Conservation (phyloP, 768 basidiomycete species). For the Galerina sulciceps region DNA sequence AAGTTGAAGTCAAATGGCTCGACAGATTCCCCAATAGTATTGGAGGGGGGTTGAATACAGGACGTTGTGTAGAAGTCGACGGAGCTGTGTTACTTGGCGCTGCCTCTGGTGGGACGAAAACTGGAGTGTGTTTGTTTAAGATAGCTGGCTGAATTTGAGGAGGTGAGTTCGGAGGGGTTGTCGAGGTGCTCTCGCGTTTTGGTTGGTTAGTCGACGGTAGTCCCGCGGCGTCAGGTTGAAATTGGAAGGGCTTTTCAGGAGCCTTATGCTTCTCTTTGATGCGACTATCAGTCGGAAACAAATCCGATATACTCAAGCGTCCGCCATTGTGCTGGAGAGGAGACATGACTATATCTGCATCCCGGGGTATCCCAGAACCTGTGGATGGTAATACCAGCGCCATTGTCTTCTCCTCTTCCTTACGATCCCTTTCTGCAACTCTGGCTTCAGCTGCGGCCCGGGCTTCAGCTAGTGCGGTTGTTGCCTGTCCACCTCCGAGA, state of each 20-base stretch:
- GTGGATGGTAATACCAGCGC: conserved; percentile 13
- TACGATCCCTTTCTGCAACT: conserved; percentile 65
- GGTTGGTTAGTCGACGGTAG: not conserved
- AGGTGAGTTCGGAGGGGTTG: conserved; percentile 64
- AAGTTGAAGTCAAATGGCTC: conserved; percentile 32
- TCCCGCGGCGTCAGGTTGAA: conserved; percentile 21
- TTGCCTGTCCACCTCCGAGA: conserved; percentile 51
- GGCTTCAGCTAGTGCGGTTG: conserved; percentile 68
- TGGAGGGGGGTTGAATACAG: conserved; percentile 22
- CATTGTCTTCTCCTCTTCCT: conserved; percentile 42
- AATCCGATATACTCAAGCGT: conserved; percentile 64
- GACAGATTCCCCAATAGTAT: conserved; percentile 42
- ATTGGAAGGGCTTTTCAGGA: conserved; percentile 29
- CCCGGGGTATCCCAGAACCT: conserved; percentile 7
- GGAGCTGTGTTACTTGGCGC: conserved; percentile 20
- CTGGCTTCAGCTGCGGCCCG: conserved; percentile 69
- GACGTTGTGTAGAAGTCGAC: conserved; percentile 13
- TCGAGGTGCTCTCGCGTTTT: conserved; percentile 46
- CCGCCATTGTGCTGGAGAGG: conserved; percentile 27
- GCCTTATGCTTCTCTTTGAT: conserved; percentile 37
- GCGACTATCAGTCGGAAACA: conserved; percentile 46
- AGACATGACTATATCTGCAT: conserved; percentile 5
- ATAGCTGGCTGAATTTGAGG: conserved; percentile 33
- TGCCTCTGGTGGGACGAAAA: conserved; percentile 51
- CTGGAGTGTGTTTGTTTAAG: conserved; percentile 61